Evolutionary conservation across 176 grass and related monocot species (phyloP).

Genomic region (Elymus sibiricus): DNA sequence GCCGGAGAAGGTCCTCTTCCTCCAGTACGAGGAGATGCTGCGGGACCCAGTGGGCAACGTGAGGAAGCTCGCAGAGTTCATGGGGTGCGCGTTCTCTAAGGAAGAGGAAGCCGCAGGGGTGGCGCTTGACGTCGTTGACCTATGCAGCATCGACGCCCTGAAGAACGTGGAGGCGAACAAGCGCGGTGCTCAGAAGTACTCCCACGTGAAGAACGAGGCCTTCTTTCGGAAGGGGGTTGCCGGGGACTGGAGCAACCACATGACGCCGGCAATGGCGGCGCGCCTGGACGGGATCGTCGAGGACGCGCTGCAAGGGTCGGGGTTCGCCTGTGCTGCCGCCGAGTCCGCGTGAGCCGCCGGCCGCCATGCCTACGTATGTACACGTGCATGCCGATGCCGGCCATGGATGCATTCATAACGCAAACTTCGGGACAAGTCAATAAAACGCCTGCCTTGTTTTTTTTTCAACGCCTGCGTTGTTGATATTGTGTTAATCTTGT

Average conservation of each 20-base stretch:
- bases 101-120: conserved; percentile 6
- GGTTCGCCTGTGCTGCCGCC: not conserved
- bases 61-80: conserved; percentile 37
- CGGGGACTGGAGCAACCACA: conserved; percentile 40
- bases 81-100: not conserved
- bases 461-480: no score
- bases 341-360: not conserved
- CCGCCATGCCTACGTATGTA: no score
- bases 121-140: not conserved
- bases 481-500: no score
- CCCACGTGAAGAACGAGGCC: not conserved
- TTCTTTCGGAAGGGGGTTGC: conserved; percentile 25
- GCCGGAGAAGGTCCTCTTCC: conserved; percentile 34
- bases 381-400: no score
- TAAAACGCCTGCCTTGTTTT: no score
- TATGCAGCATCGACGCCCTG: conserved; percentile 19
- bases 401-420: no score
- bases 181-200: accelerated
- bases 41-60: not conserved
- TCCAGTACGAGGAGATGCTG: conserved; percentile 46
- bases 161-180: conserved; percentile 5
- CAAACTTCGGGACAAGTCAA: no score
- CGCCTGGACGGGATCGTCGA: conserved; percentile 17
- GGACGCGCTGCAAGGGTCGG: conserved; percentile 16
- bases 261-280: conserved; percentile 33